Conservation (phyloP, 257 asterid genomes). For the Nicotiana benthamiana region DNA sequence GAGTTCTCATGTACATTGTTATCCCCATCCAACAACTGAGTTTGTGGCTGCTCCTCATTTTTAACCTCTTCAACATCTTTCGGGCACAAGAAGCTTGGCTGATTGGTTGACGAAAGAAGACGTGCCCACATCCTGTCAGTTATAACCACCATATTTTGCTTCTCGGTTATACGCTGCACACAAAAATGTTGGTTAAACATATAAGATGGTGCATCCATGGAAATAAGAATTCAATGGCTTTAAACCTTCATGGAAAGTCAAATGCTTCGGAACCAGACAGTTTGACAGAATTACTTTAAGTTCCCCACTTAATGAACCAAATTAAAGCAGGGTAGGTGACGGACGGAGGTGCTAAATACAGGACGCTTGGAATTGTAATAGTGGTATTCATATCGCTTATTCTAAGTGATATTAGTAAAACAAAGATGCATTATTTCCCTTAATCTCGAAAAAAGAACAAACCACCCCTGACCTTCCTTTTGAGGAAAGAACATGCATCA, state of each 20-base stretch:
- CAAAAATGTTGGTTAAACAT: not conserved
- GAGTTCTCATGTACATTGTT: slow-evolving; percentile 17
- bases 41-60: slow-evolving; percentile 22
- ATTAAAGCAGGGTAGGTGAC: not conserved
- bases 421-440: not conserved
- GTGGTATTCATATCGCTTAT: not conserved
- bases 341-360: not conserved
- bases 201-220: not conserved
- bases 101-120: slow-evolving; percentile 66
- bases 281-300: not conserved
- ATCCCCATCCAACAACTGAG: slow-evolving; percentile 33
- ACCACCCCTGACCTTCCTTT: not conserved
- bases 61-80: slow-evolving; percentile 25
- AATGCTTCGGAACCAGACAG: not conserved
- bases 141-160: slow-evolving; percentile 52
- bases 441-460: not conserved
- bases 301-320: not conserved
- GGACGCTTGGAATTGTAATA: not conserved
- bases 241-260: not conserved
- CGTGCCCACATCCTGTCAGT: slow-evolving; percentile 83
- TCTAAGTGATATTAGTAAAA: not conserved
- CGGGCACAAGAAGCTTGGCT: slow-evolving; percentile 48
- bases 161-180: slow-evolving; percentile 55
- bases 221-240: not conserved
- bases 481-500: not conserved